Conservation (phyloP, 495 filamentous ascomycete species). For the Annulohypoxylon nitens region DNA sequence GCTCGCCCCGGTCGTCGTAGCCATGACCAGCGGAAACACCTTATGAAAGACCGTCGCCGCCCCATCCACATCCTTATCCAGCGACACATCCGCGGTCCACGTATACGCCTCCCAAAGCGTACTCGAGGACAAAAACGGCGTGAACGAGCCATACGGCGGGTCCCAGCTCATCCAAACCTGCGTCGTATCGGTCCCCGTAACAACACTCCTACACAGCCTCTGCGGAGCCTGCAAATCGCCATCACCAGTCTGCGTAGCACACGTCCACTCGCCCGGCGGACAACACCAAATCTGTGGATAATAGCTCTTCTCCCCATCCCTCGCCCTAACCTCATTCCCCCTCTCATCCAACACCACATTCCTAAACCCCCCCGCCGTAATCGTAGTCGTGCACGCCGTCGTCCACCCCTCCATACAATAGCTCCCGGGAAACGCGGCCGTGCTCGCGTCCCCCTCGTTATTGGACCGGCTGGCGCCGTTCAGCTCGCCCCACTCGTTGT, state of each 20-base stretch:
- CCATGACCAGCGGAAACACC: slow-evolving; percentile 40
- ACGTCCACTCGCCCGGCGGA: slow-evolving; percentile 39
- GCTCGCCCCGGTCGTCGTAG: neutral
- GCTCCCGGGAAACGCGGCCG: slow-evolving; percentile 28
- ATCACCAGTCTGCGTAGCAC: slow-evolving; percentile 29
- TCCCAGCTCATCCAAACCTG: slow-evolving; percentile 39
- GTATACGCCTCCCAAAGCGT: slow-evolving; percentile 24
- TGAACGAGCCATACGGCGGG: slow-evolving; percentile 19
- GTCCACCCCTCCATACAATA: slow-evolving; percentile 39
- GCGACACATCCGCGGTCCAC: slow-evolving; percentile 21
- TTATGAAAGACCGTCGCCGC: slow-evolving; percentile 35
- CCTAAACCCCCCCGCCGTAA: slow-evolving; percentile 11
- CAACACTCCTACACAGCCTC: slow-evolving; percentile 27
- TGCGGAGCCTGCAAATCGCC: slow-evolving; percentile 29
- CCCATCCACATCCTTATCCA: slow-evolving; percentile 25
- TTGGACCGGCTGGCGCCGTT: slow-evolving; percentile 6
- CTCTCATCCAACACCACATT: neutral
- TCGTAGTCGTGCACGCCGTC: slow-evolving; percentile 35
- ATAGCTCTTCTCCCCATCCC: neutral
- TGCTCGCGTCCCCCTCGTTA: slow-evolving; percentile 19
- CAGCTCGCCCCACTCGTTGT: slow-evolving; percentile 32
- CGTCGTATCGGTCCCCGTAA: slow-evolving; percentile 6
- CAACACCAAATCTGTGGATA: slow-evolving; percentile 42
- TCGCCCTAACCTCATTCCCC: neutral
- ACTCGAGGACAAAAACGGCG: neutral